Evolutionary conservation across 2,329 filamentous ascomycete species (phyloP).

Genomic region (Diplodia mutila): DNA sequence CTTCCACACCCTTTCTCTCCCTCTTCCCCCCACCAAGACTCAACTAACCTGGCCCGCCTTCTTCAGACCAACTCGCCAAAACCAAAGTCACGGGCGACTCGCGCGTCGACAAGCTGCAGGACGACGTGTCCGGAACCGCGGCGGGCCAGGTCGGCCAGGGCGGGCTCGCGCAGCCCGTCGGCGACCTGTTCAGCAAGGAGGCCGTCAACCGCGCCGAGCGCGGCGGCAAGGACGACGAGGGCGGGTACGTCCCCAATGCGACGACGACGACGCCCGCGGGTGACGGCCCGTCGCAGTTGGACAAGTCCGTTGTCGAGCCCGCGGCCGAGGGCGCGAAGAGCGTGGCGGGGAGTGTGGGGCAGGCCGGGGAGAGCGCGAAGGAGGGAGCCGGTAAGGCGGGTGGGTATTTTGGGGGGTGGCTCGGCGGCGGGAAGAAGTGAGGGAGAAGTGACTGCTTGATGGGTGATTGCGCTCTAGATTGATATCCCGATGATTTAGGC

Average conservation of each 20-base stretch:
- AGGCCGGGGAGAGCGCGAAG: not conserved
- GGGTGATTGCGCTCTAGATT: not conserved
- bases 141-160: conserved; percentile 69
- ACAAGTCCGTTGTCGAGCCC: not conserved
- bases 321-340: not conserved
- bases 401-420: conserved; percentile 5
- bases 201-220: conserved; percentile 68
- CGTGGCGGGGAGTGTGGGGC: not conserved
- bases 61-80: conserved; percentile 67
- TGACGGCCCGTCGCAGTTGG: not conserved
- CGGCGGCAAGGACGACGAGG: conserved; percentile 65
- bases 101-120: conserved; percentile 70
- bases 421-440: not conserved
- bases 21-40: too few relatives aligned
- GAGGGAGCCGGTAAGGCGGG: not conserved
- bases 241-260: conserved; percentile 34
- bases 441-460: not conserved
- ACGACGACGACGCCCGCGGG: not conserved
- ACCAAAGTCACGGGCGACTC: conserved; percentile 70
- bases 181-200: conserved; percentile 65
- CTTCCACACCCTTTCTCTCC: not conserved
- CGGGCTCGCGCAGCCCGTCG: conserved; percentile 66
- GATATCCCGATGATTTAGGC: conserved; percentile 1
- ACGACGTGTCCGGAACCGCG: conserved; percentile 66
- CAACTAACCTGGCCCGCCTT: not conserved